Evolutionary conservation across 2,329 filamentous ascomycete species (phyloP).

Genomic region (Colletotrichum abscissum): DNA sequence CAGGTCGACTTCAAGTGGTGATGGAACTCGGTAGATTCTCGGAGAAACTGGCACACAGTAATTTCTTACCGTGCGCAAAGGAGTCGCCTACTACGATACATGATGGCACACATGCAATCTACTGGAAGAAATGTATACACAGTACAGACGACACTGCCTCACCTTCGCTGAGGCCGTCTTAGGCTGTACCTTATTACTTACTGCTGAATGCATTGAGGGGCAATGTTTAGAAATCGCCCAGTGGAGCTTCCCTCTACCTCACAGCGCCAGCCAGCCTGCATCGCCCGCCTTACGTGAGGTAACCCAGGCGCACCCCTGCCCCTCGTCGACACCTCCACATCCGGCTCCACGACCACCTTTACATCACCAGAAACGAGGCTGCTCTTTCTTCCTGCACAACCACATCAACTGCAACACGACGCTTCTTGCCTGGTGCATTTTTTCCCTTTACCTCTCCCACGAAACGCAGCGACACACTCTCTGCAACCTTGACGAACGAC

Average conservation of each 20-base stretch:
- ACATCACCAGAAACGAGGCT: constrained; percentile 34
- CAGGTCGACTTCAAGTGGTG: background rate
- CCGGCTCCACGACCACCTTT: constrained; percentile 26
- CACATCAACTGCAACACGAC: constrained; percentile 19
- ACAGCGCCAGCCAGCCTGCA: background rate
- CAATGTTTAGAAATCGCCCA: too few relatives aligned
- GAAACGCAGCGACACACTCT: constrained; percentile 34
- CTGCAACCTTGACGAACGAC: constrained; percentile 35
- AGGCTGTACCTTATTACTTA: too few relatives aligned
- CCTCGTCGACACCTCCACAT: constrained; percentile 27
- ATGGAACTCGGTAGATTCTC: constrained; percentile 34
- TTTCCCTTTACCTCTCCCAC: background rate
- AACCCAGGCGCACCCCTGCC: constrained; percentile 7
- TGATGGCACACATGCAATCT: too few relatives aligned
- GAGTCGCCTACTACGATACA: too few relatives aligned
- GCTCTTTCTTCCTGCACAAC: constrained; percentile 13
- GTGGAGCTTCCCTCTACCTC: background rate
- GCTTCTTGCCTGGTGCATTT: constrained; percentile 26
- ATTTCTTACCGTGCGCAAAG: too few relatives aligned
- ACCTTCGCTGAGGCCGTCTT: too few relatives aligned
- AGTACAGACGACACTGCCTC: background rate
- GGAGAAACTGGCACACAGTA: constrained; percentile 11
- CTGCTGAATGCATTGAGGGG: too few relatives aligned
- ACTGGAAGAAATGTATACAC: background rate
- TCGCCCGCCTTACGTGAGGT: constrained; percentile 20